Percentiles rank a stretch among this genome's conserved stretches.
Conservation (phyloP, 768 basidiomycete genomes). For the Zangia roseola region DNA sequence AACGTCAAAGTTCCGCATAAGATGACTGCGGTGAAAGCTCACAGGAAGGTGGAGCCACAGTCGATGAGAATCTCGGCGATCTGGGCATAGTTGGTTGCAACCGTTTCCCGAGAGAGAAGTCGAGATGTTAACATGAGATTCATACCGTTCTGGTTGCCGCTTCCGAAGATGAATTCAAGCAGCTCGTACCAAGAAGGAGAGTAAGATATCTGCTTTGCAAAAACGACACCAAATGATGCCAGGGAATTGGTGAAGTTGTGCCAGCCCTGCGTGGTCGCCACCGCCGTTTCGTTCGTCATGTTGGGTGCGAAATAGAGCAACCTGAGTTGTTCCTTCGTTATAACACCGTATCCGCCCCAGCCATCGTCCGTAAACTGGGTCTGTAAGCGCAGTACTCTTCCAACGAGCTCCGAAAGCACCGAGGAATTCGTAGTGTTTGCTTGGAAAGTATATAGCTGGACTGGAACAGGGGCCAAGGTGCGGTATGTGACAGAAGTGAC, state of each 20-base stretch:
- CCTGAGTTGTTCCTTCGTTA: constrained; percentile 1
- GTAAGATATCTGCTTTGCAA: background rate
- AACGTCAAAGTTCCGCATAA: too few species aligned
- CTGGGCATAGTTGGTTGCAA: constrained; percentile 5
- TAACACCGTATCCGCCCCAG: constrained; percentile 40
- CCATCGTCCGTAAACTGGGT: constrained; percentile 40
- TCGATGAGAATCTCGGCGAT: constrained; percentile 5
- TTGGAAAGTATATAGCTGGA: constrained; percentile 27
- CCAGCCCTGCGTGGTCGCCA: constrained; percentile 36
- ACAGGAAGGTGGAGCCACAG: constrained; percentile 7
- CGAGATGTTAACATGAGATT: constrained; percentile 5
- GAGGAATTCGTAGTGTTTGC: constrained; percentile 34
- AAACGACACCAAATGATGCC: constrained; percentile 4
- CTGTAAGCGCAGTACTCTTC: constrained; percentile 35
- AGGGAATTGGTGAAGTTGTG: constrained; percentile 21
- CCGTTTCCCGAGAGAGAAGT: constrained; percentile 10
- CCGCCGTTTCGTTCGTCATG: constrained; percentile 34
- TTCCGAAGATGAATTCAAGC: background rate
- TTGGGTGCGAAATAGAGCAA: constrained; percentile 36
- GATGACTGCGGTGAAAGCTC: background rate
- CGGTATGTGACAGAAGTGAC: constrained; percentile 47
- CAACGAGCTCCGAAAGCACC: constrained; percentile 29
- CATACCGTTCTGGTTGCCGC: background rate
- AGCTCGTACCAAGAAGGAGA: constrained; percentile 10
- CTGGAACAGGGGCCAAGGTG: constrained; percentile 40